Evolutionary conservation across 192 early-diverging fungal genomes (phyloP).

Genomic region (Coemansia sp.): DNA sequence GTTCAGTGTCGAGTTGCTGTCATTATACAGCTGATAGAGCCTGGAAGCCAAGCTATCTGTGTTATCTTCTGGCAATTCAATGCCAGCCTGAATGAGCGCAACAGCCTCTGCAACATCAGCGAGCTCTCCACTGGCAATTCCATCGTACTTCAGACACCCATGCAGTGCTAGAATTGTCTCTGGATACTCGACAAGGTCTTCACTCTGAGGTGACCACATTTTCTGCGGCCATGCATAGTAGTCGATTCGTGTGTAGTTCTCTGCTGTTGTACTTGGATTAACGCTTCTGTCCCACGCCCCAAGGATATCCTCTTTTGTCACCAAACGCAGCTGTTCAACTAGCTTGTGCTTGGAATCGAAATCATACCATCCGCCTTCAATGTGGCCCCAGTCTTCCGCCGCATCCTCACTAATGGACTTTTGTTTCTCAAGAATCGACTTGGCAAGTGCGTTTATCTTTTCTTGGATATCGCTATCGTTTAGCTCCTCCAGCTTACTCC

Average conservation of each 20-base stretch:
- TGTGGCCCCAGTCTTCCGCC: slow-evolving; percentile 60
- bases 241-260: slow-evolving; percentile 11
- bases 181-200: slow-evolving; percentile 13
- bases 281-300: slow-evolving; percentile 34
- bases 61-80: too few relatives aligned
- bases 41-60: too few relatives aligned
- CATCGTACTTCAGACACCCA: slow-evolving; percentile 15
- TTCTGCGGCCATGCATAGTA: too few relatives aligned
- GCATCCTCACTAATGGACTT: slow-evolving; percentile 72
- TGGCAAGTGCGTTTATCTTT: slow-evolving; percentile 61
- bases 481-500: slow-evolving; percentile 12
- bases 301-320: slow-evolving; percentile 30
- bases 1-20: not conserved
- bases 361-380: slow-evolving; percentile 65
- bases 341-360: slow-evolving; percentile 60
- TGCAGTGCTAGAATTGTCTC: slow-evolving; percentile 13
- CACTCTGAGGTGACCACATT: not conserved
- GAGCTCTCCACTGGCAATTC: not conserved
- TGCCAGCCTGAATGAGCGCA: not conserved
- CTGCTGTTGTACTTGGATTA: slow-evolving; percentile 18
- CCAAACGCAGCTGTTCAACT: not conserved
- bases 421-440: slow-evolving; percentile 60
- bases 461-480: slow-evolving; percentile 53
- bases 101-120: not conserved
- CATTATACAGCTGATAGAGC: not conserved